Evolutionary conservation across 1,284 basidiomycete genomes (phyloP).

Genomic region (Agaricales sp.): DNA sequence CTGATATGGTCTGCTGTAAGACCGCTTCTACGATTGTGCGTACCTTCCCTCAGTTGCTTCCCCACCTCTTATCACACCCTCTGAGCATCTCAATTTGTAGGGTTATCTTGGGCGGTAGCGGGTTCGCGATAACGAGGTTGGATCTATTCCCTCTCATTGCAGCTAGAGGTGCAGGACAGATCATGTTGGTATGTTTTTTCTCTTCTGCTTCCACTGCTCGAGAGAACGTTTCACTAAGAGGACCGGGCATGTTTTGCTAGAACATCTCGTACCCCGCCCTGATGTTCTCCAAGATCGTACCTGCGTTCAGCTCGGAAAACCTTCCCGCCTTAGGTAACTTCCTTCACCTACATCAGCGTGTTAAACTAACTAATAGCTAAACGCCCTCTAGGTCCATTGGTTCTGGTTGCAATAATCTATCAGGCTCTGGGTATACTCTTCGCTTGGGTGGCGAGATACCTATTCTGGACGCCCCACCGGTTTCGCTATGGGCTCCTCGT

Average conservation of each 20-base stretch:
- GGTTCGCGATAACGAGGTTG: constrained; percentile 48
- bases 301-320: constrained; percentile 60
- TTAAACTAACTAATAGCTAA: not conserved
- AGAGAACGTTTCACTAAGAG: not conserved
- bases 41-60: constrained; percentile 3
- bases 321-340: constrained; percentile 47
- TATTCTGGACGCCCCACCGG: constrained; percentile 73
- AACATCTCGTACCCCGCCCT: constrained; percentile 64
- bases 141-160: constrained; percentile 52
- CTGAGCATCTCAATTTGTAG: constrained; percentile 19
- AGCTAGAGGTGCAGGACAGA: constrained; percentile 47
- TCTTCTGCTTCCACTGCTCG: not conserved
- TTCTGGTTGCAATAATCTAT: constrained; percentile 44
- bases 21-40: constrained; percentile 50
- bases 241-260: constrained; percentile 19
- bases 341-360: not conserved
- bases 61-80: not conserved
- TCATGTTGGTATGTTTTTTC: constrained; percentile 34
- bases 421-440: constrained; percentile 41
- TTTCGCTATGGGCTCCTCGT: constrained; percentile 61
- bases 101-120: constrained; percentile 40
- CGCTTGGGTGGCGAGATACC: constrained; percentile 46
- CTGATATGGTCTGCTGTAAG: constrained; percentile 49
- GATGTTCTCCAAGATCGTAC: constrained; percentile 71
- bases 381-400: constrained; percentile 34